A percentile compares a stretch with the other conserved stretches of the same genome.
Evolutionary conservation across 139 green algal species (phyloP).

Genomic region (Coccomyxa sp.): DNA sequence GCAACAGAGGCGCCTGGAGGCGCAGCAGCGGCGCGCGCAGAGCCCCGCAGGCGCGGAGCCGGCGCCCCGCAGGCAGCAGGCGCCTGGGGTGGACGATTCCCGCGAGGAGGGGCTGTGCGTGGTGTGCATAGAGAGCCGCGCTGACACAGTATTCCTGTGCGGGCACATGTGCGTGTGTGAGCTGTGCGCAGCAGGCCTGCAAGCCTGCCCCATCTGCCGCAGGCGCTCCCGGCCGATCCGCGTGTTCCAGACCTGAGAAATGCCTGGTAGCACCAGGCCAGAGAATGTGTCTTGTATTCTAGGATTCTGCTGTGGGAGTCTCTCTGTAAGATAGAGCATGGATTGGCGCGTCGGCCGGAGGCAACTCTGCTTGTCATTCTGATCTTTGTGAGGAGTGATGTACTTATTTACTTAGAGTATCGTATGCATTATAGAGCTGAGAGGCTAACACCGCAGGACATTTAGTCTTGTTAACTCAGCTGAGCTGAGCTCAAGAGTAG

Average conservation of each 20-base stretch:
- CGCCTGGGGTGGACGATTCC: neutral
- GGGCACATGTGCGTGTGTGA: slow-evolving; percentile 29
- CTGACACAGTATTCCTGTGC: slow-evolving; percentile 18
- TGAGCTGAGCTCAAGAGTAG: too few species aligned
- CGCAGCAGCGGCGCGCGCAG: neutral
- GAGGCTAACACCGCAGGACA: too few species aligned
- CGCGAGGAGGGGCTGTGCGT: neutral
- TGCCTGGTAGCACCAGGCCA: too few species aligned
- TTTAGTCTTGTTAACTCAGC: too few species aligned
- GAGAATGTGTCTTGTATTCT: too few species aligned
- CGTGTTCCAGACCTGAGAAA: slow-evolving; percentile 3
- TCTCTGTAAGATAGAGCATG: too few species aligned
- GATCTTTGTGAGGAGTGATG: too few species aligned
- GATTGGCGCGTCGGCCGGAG: too few species aligned
- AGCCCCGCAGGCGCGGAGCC: neutral
- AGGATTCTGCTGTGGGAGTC: too few species aligned
- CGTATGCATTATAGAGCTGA: too few species aligned
- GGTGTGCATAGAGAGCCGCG: slow-evolving; percentile 16
- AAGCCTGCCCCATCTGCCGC: slow-evolving; percentile 21
- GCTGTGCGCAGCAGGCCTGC: slow-evolving; percentile 9
- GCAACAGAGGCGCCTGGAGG: neutral
- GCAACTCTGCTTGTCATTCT: too few species aligned
- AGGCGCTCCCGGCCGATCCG: slow-evolving; percentile 8
- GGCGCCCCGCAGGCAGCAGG: neutral
- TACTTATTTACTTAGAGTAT: too few species aligned